Percentiles rank a stretch among this genome's conserved stretches.
Conservation (phyloP, 2,329 filamentous ascomycete species). For the Sclerotinia subarctica region DNA sequence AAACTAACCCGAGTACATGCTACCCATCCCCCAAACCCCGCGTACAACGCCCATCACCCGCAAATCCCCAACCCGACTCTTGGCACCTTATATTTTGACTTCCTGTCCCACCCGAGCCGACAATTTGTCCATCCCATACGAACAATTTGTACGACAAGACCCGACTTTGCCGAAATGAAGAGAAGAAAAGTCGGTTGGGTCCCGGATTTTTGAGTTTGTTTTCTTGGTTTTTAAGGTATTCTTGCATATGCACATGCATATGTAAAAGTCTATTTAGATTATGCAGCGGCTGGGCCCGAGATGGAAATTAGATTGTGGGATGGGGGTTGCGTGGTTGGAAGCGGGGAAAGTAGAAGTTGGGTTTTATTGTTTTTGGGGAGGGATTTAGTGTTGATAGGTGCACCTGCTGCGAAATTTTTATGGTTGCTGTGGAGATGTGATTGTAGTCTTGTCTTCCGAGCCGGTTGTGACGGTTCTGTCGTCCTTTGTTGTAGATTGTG, state of each 20-base stretch:
- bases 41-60: background rate
- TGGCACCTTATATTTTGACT: background rate
- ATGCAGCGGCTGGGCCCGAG: background rate
- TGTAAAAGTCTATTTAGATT: background rate
- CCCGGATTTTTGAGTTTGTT: background rate
- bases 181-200: background rate
- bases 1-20: background rate
- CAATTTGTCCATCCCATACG: background rate
- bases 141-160: background rate
- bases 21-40: background rate
- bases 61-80: background rate
- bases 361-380: background rate
- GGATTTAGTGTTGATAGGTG: background rate
- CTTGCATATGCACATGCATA: background rate
- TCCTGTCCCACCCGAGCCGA: background rate
- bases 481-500: no score
- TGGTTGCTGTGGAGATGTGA: background rate
- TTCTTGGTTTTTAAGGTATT: background rate
- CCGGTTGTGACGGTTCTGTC: no score
- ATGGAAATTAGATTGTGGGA: background rate
- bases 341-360: no score
- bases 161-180: background rate
- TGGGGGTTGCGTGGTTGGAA: no score
- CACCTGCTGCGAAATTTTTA: background rate
- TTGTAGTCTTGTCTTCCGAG: background rate